Evolutionary conservation across 1,139 yeast genomes (phyloP), one percentile per base, ranked within the genome.

Genomic region (Kazachstania sp.): DNA sequence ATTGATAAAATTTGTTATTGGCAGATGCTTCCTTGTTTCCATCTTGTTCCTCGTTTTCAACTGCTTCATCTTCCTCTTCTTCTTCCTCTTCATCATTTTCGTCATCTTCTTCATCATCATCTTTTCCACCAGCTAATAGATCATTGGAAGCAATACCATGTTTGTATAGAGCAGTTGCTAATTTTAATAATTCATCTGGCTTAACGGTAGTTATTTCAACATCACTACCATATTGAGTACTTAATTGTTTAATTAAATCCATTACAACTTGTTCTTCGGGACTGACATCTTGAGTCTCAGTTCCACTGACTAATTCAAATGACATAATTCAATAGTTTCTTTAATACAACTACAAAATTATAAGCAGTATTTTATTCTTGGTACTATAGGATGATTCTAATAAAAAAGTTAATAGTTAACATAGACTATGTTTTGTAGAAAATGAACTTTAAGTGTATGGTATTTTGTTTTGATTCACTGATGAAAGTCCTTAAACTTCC

Each of bases 151-250:
- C 70, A 12, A 86, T 83, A 1, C 94, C 97, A 41, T 78, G 77
- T 54, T 82, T 84, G 65, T 83, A 88, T 39, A 92, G 68, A 1
- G 95, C 81, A 59, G 81, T 78, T 2, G 97, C 97, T 54, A 92
- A 87, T 35, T 86, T 85, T 18, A 49, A 13, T 28, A 52, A 18
- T 32, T 43, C 32, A 3, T 84, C 84, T 43, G 80, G 81, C 45
- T 78, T 78, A 11, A 44, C 26, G 3, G 16, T 19, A 2, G 18
- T 16, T 3, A 44, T 15, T 2, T 28, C 23, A 5, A 15, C 42
- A 20, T 37, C 37, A 20, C 26, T 41, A 29, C 30, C 30, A 16
- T 39, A 39, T 7, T 40, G 20, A 7, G 7, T 37, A 16, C 41
- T 38, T 15, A 43, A 28, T 15, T 34, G 41, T 35, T 19, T 9